phyloP scores from a whole-genome alignment of 257 asterid genomes.

The Gentiana straminea region DNA sequence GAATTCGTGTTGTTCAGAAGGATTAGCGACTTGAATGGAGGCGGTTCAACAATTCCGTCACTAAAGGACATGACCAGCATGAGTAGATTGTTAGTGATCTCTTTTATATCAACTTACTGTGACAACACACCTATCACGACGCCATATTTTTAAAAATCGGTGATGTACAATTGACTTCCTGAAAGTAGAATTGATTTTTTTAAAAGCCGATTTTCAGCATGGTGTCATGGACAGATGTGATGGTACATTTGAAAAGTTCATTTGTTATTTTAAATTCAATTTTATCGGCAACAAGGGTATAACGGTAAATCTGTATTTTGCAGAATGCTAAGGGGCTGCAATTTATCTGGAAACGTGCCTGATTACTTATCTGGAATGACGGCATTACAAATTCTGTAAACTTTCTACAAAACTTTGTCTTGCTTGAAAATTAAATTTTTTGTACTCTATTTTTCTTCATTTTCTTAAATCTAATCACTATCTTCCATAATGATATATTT shows the following conservation, averaged over 20 bases:
- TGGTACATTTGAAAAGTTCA: no score
- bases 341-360: slow-evolving; percentile 40
- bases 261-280: no score
- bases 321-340: slow-evolving; percentile 66
- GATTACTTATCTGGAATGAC: slow-evolving; percentile 16
- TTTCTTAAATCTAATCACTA: not conserved
- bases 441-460: no score
- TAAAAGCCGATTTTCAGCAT: not conserved
- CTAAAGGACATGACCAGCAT: slow-evolving; percentile 27
- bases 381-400: slow-evolving; percentile 25
- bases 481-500: slow-evolving; percentile 1
- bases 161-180: no score
- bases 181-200: not conserved
- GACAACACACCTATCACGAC: no score
- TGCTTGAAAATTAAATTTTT: no score
- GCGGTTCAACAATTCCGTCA: slow-evolving; percentile 34
- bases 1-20: slow-evolving; percentile 27
- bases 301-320: not conserved
- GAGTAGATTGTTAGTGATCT: slow-evolving; percentile 30
- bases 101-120: no score
- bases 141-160: no score
- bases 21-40: slow-evolving; percentile 47
- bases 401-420: not conserved
- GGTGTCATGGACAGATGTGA: no score
- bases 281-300: no score